Evolutionary conservation across 2,329 filamentous ascomycete species (phyloP).

Genomic region (Rutstroemia sp.): DNA sequence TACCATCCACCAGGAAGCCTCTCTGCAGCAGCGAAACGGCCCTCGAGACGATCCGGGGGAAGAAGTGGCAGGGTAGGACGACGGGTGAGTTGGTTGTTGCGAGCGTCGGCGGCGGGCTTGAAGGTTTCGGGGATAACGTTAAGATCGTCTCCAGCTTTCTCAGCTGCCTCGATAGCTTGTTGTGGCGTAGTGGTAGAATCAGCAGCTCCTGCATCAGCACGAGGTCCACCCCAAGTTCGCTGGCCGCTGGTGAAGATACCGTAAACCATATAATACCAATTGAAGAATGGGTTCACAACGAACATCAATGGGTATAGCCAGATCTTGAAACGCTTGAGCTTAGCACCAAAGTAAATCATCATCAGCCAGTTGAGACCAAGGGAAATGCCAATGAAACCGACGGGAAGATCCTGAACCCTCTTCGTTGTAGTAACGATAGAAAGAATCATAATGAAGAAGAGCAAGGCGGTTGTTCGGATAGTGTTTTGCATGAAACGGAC

Average conservation of each 20-base stretch:
- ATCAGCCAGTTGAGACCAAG: conserved; percentile 89
- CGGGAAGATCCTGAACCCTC: conserved; percentile 68
- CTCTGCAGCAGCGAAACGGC: conserved; percentile 68
- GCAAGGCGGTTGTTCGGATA: conserved; percentile 83
- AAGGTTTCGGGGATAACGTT: conserved; percentile 88
- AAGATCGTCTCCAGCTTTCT: conserved; percentile 74
- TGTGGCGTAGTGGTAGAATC: conserved; percentile 69
- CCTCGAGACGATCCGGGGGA: conserved; percentile 68
- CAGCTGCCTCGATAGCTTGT: conserved; percentile 76
- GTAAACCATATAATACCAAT: conserved; percentile 82
- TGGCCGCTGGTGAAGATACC: conserved; percentile 67
- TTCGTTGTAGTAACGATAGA: conserved; percentile 81
- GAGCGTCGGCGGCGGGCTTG: conserved; percentile 49
- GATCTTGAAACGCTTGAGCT: conserved; percentile 83
- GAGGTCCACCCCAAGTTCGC: conserved; percentile 89
- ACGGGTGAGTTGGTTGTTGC: conserved; percentile 36
- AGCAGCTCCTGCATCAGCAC: conserved; percentile 79
- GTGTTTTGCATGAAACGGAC: conserved; percentile 95
- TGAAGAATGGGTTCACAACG: conserved; percentile 89
- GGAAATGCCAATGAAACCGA: conserved; percentile 90
- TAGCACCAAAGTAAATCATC: conserved; percentile 92
- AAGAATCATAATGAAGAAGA: conserved; percentile 91
- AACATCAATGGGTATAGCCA: conserved; percentile 97
- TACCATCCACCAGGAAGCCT: conserved; percentile 63
- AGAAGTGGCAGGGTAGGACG: conserved; percentile 53